phyloP scores from a whole-genome alignment of 305 asterid genomes.

The Plantago lanceolata region DNA sequence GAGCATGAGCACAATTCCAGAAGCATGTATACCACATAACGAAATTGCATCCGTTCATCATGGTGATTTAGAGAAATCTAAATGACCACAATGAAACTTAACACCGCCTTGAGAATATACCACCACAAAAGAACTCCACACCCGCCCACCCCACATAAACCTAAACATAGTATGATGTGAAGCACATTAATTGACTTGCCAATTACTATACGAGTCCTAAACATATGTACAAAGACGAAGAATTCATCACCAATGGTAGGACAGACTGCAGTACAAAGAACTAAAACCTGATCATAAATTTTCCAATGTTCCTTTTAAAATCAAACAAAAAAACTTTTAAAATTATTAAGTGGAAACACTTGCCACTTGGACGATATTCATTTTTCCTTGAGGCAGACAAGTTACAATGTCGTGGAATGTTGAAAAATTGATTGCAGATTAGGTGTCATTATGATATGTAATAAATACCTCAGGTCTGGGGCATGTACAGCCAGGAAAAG shows the following conservation, averaged over 20 bases:
- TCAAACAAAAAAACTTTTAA: too few species aligned
- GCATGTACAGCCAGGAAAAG: too few species aligned
- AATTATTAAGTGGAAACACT: neutral
- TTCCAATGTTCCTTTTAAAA: neutral
- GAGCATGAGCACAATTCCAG: too few species aligned
- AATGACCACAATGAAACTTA: slow-evolving; percentile 11
- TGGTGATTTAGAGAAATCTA: slow-evolving; percentile 11
- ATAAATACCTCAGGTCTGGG: slow-evolving; percentile 99
- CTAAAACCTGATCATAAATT: neutral
- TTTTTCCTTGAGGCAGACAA: slow-evolving; percentile 11
- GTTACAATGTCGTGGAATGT: slow-evolving; percentile 7
- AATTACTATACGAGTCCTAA: too few species aligned
- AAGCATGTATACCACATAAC: too few species aligned
- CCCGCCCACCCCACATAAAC: neutral
- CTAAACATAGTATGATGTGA: too few species aligned
- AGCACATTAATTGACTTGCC: too few species aligned
- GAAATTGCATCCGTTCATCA: neutral
- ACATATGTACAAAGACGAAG: neutral
- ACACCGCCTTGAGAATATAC: slow-evolving; percentile 11
- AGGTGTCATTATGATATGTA: slow-evolving; percentile 22
- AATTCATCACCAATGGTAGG: neutral
- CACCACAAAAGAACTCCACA: slow-evolving; percentile 15
- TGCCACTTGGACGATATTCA: neutral
- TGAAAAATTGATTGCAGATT: slow-evolving; percentile 1
- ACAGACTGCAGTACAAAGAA: neutral